phyloP scores from a whole-genome alignment of 1,139 yeast species.

The Pichia inconspicua region DNA sequence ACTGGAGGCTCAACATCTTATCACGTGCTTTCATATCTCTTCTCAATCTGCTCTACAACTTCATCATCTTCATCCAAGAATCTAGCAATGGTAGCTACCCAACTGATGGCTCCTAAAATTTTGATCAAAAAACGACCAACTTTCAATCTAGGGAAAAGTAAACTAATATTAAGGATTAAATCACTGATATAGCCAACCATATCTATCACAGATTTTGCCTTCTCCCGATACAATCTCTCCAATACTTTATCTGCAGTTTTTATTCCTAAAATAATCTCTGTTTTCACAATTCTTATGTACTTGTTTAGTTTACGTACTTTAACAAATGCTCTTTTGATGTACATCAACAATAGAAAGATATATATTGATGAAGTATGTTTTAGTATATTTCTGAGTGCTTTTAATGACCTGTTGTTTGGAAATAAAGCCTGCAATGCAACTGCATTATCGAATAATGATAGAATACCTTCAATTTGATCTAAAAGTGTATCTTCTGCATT shows the following conservation, averaged over 20 bases:
- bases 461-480: conserved; percentile 18
- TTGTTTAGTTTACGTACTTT: conserved; percentile 18
- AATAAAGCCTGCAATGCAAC: conserved; percentile 22
- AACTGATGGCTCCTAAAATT: conserved; percentile 20
- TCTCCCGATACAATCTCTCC: conserved; percentile 20
- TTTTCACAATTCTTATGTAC: conserved; percentile 16
- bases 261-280: conserved; percentile 3
- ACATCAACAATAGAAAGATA: conserved; percentile 23
- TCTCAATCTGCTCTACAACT: conserved; percentile 9
- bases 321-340: conserved; percentile 19
- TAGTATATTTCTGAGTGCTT: conserved; percentile 13
- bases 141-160: conserved; percentile 17
- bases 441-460: conserved; percentile 26
- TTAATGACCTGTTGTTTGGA: conserved; percentile 13
- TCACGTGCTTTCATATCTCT: background rate
- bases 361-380: conserved; percentile 22
- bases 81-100: conserved; percentile 26
- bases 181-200: conserved; percentile 25
- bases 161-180: conserved; percentile 21
- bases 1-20: too few relatives aligned
- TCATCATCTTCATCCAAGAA: conserved; percentile 22
- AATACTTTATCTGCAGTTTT: conserved; percentile 9
- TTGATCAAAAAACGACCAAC: conserved; percentile 14
- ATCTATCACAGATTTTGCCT: conserved; percentile 21
- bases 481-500: conserved; percentile 17